Base-by-base conservation (phyloP, 2,329 filamentous ascomycete species). In the Plenodomus lindquistii region DNA sequence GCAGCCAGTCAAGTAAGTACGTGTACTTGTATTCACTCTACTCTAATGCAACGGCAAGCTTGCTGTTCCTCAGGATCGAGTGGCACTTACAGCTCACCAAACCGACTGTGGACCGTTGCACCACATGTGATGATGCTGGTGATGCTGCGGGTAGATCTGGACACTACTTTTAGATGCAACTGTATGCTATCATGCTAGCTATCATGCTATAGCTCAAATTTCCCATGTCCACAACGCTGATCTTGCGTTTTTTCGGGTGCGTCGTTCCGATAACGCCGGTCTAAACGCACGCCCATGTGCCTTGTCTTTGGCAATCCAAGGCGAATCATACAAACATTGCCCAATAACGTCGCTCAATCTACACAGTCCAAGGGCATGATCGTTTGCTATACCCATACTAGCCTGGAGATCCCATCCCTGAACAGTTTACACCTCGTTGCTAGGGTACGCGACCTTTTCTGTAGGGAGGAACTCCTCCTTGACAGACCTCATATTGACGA, bases 381-480 rank as follows among this genome's bases (percentile, higher is more conserved):
- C n/a, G n/a, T n/a, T n/a, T n/a, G n/a, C n/a, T n/a, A n/a, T n/a
- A 31, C 27, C 6, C 27, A 31, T 8, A 7, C 27, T 31, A 31
- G 27, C 27, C 27, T 31, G 11, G 6, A 8, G 4, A 31, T 13
- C 27, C 27, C 11, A 31, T 13, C 27, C 27, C 11, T 31, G 27
- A 15, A 19, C 9, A 18, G 3, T 20, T 50, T 59, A 71, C 11
- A 67, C 62, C 59, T 78, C 74, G 59, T 83, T 83, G 50, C 78
- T 81, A 17, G 79, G 79, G 66, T 83, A 83, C 50, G 66, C 61
- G 5, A 82, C 79, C 65, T 75, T 73, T 39, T 67, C 67, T 22
- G 73, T 74, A 2, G 73, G 68, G 39, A 80, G 57, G 52, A 81
- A 81, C 54, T 81, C 79, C 70, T 83, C 80, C 73, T 83, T 83